A percentile compares a stretch with the other conserved stretches of the same genome.
These are phyloP conservation scores for Fraxinus latifolia DNA, from an alignment of 305 asterid genomes.

Conservation along the genomic window DNA sequence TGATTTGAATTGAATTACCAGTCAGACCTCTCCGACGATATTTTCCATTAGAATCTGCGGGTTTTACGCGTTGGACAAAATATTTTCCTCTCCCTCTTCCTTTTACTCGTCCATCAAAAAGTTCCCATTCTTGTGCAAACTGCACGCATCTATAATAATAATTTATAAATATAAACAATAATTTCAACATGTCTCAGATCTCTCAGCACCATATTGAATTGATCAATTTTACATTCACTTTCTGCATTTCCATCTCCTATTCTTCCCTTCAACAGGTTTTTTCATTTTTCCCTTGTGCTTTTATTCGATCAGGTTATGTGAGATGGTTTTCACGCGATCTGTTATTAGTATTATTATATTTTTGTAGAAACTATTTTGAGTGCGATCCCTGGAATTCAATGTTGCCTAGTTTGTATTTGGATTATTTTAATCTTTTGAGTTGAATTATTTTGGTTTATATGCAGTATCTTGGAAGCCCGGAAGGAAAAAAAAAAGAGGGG, in stretches of 20 bases:
- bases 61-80: conserved; percentile 36
- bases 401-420: neutral
- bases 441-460: conserved; percentile 6
- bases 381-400: neutral
- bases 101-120: neutral
- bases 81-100: neutral
- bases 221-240: neutral
- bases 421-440: neutral
- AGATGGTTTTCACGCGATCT: conserved; percentile 13
- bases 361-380: neutral
- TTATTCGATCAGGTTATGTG: neutral
- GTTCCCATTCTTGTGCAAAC: neutral
- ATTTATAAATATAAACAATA: too few species aligned
- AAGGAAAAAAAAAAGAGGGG: neutral
- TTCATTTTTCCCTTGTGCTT: neutral
- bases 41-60: conserved; percentile 33
- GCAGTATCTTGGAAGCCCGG: conserved; percentile 9
- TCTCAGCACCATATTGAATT: conserved; percentile 22
- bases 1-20: neutral
- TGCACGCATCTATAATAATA: neutral
- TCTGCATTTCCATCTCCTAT: conserved; percentile 5
- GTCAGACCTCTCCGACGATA: conserved; percentile 7
- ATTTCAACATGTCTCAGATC: conserved; percentile 27
- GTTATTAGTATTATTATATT: neutral
- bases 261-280: conserved; percentile 19